Percentiles rank a stretch among this genome's conserved stretches.
Conservation (phyloP, 768 basidiomycete species). For the Hypholoma fasciculare region DNA sequence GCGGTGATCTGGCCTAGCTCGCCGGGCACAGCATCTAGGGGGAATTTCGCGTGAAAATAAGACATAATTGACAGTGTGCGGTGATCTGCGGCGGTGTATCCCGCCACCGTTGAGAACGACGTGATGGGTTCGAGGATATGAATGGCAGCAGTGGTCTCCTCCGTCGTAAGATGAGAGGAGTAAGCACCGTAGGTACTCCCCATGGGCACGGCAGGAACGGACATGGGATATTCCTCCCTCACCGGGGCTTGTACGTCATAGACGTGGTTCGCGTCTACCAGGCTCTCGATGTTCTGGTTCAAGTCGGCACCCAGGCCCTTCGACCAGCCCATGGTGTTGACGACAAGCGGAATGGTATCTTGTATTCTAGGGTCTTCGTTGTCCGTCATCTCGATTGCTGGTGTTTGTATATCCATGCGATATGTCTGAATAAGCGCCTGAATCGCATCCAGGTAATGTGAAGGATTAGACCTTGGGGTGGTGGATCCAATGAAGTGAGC, state of each 20-base stretch:
- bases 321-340: conserved; percentile 97
- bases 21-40: conserved; percentile 8
- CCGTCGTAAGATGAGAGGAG: conserved; percentile 6
- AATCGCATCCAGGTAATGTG: conserved; percentile 72
- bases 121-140: conserved; percentile 49
- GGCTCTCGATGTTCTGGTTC: conserved; percentile 64
- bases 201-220: neutral
- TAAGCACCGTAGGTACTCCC: conserved; percentile 10
- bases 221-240: conserved; percentile 22
- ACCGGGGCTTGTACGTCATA: conserved; percentile 47
- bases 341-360: conserved; percentile 75
- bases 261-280: conserved; percentile 58
- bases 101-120: conserved; percentile 41
- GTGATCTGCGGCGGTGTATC: conserved; percentile 63
- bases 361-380: conserved; percentile 40
- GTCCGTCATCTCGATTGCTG: conserved; percentile 25
- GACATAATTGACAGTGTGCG: conserved; percentile 71
- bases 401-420: conserved; percentile 64
- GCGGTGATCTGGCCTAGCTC: conserved; percentile 37
- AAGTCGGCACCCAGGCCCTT: conserved; percentile 92
- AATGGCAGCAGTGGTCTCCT: conserved; percentile 20
- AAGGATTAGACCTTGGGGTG: conserved; percentile 75
- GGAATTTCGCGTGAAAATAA: conserved; percentile 66
- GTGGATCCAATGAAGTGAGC: conserved; percentile 85
- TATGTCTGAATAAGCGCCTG: conserved; percentile 67